Conservation (phyloP, 1,139 yeast genomes). For the Lodderomyces beijingensis region DNA sequence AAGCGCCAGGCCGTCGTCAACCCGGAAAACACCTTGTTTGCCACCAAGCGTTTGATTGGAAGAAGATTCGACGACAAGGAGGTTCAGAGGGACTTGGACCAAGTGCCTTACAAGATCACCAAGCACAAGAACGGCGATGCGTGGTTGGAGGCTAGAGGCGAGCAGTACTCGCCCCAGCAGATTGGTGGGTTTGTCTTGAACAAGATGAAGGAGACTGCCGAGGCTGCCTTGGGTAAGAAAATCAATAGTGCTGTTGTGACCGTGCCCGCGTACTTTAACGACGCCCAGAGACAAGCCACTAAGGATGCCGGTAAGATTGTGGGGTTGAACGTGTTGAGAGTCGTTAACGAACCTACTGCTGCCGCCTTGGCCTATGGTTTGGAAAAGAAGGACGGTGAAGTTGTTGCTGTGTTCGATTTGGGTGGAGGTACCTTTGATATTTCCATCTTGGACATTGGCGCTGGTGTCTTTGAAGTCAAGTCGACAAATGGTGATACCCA, state of each 20-base stretch:
- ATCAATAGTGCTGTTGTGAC: constrained; percentile 91
- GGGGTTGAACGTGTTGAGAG: constrained; percentile 93
- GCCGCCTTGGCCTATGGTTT: constrained; percentile 98
- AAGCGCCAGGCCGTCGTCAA: constrained; percentile 98
- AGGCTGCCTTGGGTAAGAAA: constrained; percentile 78
- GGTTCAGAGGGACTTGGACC: constrained; percentile 94
- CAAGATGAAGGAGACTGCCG: constrained; percentile 98
- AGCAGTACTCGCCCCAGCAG: constrained; percentile 90
- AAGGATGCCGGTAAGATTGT: constrained; percentile 98
- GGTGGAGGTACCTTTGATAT: constrained; percentile 92
- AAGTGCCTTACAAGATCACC: constrained; percentile 96
- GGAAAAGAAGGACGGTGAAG: constrained; percentile 71
- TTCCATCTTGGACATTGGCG: constrained; percentile 79
- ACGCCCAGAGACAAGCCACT: constrained; percentile 98
- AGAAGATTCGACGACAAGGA: constrained; percentile 95
- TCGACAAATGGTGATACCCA: constrained; percentile 90
- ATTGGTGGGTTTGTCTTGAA: constrained; percentile 95
- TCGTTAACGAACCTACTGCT: constrained; percentile 98
- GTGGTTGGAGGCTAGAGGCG: constrained; percentile 98
- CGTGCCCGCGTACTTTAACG: constrained; percentile 97
- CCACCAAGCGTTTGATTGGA: constrained; percentile 98
- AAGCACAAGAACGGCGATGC: constrained; percentile 98
- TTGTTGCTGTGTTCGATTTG: constrained; percentile 80
- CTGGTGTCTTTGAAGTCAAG: constrained; percentile 85
- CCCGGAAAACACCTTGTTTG: constrained; percentile 96